Evolutionary conservation across 108 stramenopile genomes (phyloP).

Genomic region (Cylindrotheca closterium): DNA sequence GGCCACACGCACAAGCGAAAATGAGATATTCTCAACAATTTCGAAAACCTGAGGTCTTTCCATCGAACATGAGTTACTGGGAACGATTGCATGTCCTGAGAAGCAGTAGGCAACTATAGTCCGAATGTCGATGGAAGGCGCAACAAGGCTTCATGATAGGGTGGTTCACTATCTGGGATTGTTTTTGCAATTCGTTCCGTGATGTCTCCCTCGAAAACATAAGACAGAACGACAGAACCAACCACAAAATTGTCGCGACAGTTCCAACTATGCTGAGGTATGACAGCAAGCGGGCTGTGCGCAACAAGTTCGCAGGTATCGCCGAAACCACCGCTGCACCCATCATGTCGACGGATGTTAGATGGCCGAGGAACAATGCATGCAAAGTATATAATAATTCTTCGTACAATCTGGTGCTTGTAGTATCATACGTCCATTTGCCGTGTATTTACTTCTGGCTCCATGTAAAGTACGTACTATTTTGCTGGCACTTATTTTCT

Average conservation of each 20-base stretch:
- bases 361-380: no score
- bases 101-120: conserved; percentile 77
- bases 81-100: conserved; percentile 80
- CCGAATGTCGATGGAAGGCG: conserved; percentile 56
- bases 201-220: conserved; percentile 46
- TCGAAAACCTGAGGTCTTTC: conserved; percentile 72
- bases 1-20: conserved; percentile 43
- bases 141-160: conserved; percentile 35
- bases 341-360: conserved; percentile 67
- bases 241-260: conserved; percentile 67
- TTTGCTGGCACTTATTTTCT: no score
- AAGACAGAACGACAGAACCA: conserved; percentile 50
- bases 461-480: no score
- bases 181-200: conserved; percentile 31
- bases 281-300: conserved; percentile 67
- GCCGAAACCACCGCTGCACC: conserved; percentile 47
- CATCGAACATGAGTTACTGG: conserved; percentile 79
- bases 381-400: no score
- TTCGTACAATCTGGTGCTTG: no score
- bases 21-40: conserved; percentile 62
- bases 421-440: no score
- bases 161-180: conserved; percentile 19
- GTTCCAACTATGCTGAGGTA: conserved; percentile 76
- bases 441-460: no score
- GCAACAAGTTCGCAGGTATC: conserved; percentile 54